Evolutionary conservation across 2,329 filamentous ascomycete species (phyloP).

Genomic region (Hypocrella siamensis): DNA sequence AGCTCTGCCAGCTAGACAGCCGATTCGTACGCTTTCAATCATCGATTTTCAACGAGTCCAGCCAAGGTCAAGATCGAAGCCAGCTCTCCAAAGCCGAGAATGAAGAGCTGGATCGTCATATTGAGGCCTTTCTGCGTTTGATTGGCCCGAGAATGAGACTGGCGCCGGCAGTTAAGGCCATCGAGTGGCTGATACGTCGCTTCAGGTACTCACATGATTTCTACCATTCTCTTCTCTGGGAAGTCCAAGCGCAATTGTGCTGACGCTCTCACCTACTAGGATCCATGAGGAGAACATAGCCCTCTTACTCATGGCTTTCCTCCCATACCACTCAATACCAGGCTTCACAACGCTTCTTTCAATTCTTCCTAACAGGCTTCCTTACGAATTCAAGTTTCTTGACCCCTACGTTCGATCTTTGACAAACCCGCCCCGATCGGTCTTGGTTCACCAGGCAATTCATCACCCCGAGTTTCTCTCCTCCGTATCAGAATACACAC

Average conservation of each 20-base stretch:
- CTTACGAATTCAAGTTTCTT: conserved; percentile 67
- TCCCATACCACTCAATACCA: conserved; percentile 80
- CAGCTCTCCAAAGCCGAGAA: conserved; percentile 76
- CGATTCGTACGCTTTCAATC: conserved; percentile 61
- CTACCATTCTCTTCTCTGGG: conserved; percentile 9
- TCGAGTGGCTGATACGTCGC: conserved; percentile 88
- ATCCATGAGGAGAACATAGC: conserved; percentile 84
- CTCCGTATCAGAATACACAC: conserved; percentile 61
- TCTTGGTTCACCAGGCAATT: conserved; percentile 70
- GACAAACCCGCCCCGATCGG: conserved; percentile 60
- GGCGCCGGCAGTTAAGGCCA: conserved; percentile 73
- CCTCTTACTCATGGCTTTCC: conserved; percentile 65
- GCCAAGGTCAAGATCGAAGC: conserved; percentile 72
- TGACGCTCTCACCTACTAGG: conserved; percentile 30
- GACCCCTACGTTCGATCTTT: conserved; percentile 70
- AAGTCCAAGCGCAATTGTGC: background rate
- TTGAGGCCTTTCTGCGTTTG: conserved; percentile 73
- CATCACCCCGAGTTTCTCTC: conserved; percentile 64
- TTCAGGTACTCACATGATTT: too few species aligned
- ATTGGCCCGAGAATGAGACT: conserved; percentile 63
- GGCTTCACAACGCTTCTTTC: conserved; percentile 76
- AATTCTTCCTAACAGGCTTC: conserved; percentile 64
- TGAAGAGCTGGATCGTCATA: conserved; percentile 56
- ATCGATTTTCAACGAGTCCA: conserved; percentile 86
- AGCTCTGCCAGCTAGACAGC: conserved; percentile 73